Percentiles rank a stretch among this genome's conserved stretches.
These are phyloP conservation scores for Malbranchea zuffiana DNA, from an alignment of 2,329 filamentous ascomycete species.

Conservation along the genomic window DNA sequence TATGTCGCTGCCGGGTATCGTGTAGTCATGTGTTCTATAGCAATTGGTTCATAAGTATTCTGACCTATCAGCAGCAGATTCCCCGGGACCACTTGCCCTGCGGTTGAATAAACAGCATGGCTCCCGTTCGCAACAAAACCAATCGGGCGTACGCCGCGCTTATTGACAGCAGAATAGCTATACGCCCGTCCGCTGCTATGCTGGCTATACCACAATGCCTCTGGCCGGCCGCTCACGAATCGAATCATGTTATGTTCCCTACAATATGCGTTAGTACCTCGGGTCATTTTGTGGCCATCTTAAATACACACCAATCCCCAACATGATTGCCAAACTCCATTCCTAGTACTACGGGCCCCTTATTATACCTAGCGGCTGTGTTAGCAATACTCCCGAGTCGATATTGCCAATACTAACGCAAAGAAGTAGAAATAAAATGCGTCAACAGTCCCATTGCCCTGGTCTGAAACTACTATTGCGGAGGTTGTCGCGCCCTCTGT, in stretches of 20 bases:
- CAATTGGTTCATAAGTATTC: conserved; percentile 1
- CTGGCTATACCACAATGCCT: conserved; percentile 52
- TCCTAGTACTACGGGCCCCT: conserved; percentile 41
- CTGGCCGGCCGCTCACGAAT: conserved; percentile 46
- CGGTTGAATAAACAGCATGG: conserved; percentile 54
- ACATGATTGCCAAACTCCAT: conserved; percentile 50
- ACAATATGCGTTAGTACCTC: conserved; percentile 8
- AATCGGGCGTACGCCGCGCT: conserved; percentile 44
- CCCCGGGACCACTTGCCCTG: conserved; percentile 28
- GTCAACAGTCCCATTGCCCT: conserved; percentile 44
- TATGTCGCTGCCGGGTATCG: conserved; percentile 50
- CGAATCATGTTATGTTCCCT: conserved; percentile 59
- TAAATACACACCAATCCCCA: conserved; percentile 44
- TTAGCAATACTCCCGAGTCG: conserved; percentile 36
- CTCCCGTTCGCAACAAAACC: conserved; percentile 50
- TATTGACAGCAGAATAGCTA: conserved; percentile 45
- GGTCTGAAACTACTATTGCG: conserved; percentile 48
- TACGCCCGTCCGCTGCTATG: conserved; percentile 55
- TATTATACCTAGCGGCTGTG: conserved; percentile 36
- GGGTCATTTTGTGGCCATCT: background rate
- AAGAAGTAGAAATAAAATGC: conserved; percentile 56
- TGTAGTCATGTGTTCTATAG: conserved; percentile 48
- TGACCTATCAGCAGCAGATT: background rate
- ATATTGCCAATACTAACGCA: conserved; percentile 39
- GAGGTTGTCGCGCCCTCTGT: conserved; percentile 42